Evolutionary conservation across 2,329 filamentous ascomycete genomes (phyloP).

Genomic region (Pyricularia pennisetigena): DNA sequence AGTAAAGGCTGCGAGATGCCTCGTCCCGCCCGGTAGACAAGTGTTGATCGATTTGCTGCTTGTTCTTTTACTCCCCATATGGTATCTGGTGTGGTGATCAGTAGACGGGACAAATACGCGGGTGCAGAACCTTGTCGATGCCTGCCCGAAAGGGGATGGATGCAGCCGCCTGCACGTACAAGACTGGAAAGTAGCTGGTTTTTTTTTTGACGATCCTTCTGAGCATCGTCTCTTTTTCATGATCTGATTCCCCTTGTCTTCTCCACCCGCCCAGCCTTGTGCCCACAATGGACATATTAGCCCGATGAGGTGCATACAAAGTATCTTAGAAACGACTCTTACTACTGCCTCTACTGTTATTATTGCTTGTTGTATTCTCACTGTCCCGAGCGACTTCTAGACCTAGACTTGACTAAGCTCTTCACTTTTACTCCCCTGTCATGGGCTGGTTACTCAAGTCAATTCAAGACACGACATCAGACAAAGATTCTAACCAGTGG

Average conservation of each 20-base stretch:
- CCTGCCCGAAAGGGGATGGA: neutral
- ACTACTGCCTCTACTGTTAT: no score
- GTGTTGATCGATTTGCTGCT: neutral
- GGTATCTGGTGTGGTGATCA: neutral
- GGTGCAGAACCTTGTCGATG: neutral
- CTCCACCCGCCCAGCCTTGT: neutral
- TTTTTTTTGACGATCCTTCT: neutral
- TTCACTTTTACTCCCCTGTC: no score
- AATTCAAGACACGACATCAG: neutral
- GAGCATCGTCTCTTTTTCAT: neutral
- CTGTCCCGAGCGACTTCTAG: neutral
- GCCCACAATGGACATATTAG: neutral
- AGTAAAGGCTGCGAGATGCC: neutral
- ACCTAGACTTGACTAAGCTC: neutral
- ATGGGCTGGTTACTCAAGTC: neutral
- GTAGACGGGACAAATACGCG: neutral
- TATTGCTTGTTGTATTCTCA: neutral
- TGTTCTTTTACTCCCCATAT: neutral
- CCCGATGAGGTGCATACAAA: neutral
- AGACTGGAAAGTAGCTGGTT: neutral
- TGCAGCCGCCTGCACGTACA: neutral
- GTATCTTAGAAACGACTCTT: no score
- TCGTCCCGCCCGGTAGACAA: neutral
- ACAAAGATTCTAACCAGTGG: neutral
- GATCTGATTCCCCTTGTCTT: neutral